Percentiles rank a stretch among this genome's conserved stretches.
Conservation (phyloP, 2,329 filamentous ascomycete genomes). For the Talaromyces albobiverticillius region DNA sequence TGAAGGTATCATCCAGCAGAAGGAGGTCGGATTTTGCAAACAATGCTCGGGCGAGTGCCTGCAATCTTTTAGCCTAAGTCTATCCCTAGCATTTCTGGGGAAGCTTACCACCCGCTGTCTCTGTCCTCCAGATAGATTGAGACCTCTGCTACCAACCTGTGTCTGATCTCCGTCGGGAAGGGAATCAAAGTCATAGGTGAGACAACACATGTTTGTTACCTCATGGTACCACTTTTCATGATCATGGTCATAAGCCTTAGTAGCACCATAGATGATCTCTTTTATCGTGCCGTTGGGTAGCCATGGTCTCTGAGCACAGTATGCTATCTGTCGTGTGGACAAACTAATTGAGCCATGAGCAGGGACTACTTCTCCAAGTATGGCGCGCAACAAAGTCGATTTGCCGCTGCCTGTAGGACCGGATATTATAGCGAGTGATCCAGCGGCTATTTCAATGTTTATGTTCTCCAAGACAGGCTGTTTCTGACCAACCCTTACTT, state of each 20-base stretch:
- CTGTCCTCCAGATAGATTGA: constrained; percentile 52
- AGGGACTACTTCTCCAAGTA: constrained; percentile 43
- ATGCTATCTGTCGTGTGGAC: constrained; percentile 32
- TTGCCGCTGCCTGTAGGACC: constrained; percentile 55
- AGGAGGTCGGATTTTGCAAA: constrained; percentile 38
- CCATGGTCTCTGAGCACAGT: constrained; percentile 35
- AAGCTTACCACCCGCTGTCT: constrained; percentile 47
- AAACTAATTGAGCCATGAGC: constrained; percentile 34
- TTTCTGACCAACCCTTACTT: constrained; percentile 1
- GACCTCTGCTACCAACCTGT: constrained; percentile 50
- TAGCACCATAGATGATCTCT: no score
- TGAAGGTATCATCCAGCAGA: constrained; percentile 14
- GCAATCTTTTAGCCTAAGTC: neutral
- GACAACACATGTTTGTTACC: constrained; percentile 18
- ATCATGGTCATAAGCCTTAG: no score
- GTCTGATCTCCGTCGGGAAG: constrained; percentile 43
- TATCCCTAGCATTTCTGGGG: neutral
- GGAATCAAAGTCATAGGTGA: constrained; percentile 38
- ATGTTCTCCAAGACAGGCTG: constrained; percentile 40
- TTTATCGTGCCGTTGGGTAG: constrained; percentile 29
- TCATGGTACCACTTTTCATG: constrained; percentile 7
- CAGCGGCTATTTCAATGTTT: constrained; percentile 38
- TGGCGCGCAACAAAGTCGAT: constrained; percentile 47
- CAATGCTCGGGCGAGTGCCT: constrained; percentile 43
- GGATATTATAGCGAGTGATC: constrained; percentile 47